phyloP scores from a whole-genome alignment of 2,329 filamentous ascomycete genomes.

The Trichoderma breve region DNA sequence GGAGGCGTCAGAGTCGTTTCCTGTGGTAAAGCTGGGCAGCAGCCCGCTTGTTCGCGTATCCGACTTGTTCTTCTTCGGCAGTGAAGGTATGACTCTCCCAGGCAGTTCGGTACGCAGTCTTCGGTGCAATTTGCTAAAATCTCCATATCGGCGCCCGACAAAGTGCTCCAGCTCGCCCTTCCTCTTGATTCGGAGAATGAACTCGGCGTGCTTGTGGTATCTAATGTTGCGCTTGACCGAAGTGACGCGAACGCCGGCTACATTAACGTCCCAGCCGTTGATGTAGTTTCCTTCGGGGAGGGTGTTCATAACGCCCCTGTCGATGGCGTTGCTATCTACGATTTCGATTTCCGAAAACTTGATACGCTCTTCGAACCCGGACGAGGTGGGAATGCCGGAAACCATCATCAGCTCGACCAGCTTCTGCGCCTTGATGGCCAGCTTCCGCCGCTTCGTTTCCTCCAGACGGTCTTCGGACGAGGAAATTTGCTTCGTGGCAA shows the following conservation, averaged over 20 bases:
- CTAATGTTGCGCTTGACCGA: slow-evolving; percentile 82
- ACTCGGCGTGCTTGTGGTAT: slow-evolving; percentile 92
- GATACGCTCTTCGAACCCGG: slow-evolving; percentile 95
- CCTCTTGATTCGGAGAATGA: slow-evolving; percentile 80
- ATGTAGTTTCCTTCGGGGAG: slow-evolving; percentile 88
- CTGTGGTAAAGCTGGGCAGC: slow-evolving; percentile 51
- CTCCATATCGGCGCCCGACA: slow-evolving; percentile 81
- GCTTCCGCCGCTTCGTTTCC: slow-evolving; percentile 90
- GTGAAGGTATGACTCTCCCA: slow-evolving; percentile 79
- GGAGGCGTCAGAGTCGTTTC: slow-evolving; percentile 70
- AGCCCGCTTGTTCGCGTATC: slow-evolving; percentile 64
- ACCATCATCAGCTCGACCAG: slow-evolving; percentile 99
- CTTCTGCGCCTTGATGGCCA: slow-evolving; percentile 91
- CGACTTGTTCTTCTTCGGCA: slow-evolving; percentile 90
- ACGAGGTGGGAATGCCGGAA: slow-evolving; percentile 90
- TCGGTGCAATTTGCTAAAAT: slow-evolving; percentile 79
- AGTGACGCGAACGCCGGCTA: slow-evolving; percentile 80
- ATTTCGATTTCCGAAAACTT: slow-evolving; percentile 96
- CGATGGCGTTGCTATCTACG: slow-evolving; percentile 88
- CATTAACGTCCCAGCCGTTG: slow-evolving; percentile 96
- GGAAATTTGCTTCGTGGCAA: slow-evolving; percentile 94
- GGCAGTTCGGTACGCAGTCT: slow-evolving; percentile 80
- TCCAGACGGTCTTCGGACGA: slow-evolving; percentile 94
- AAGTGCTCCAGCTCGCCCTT: slow-evolving; percentile 73
- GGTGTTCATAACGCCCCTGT: slow-evolving; percentile 82